Evolutionary conservation across 768 basidiomycete species (phyloP).

Genomic region (Russula foetens): DNA sequence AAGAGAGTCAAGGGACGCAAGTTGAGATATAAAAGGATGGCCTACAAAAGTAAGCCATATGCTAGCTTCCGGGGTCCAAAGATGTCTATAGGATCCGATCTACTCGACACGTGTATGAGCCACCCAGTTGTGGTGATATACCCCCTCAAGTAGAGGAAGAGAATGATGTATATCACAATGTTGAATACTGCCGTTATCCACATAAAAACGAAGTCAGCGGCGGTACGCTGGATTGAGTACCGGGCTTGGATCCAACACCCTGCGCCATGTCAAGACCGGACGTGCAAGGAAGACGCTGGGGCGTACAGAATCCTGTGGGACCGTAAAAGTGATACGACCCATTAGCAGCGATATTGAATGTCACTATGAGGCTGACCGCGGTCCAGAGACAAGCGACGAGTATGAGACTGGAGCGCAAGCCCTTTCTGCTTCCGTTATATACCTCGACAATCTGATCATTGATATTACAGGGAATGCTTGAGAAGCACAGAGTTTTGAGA

Average conservation of each 20-base stretch:
- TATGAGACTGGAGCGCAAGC: neutral
- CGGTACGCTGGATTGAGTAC: neutral
- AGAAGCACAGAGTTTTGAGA: neutral
- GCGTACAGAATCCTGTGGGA: neutral
- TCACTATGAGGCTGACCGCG: neutral
- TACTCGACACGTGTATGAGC: neutral
- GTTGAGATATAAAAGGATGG: neutral
- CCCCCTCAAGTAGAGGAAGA: neutral
- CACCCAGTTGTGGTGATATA: neutral
- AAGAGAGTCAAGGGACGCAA: neutral
- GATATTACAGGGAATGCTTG: no score
- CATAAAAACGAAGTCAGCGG: neutral
- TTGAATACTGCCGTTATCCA: neutral
- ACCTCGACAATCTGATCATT: neutral
- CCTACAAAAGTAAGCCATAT: neutral
- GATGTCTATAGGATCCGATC: no score
- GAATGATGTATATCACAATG: neutral
- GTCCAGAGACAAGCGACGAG: neutral
- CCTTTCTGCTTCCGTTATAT: neutral
- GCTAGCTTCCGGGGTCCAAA: neutral
- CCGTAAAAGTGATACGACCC: neutral
- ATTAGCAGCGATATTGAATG: neutral
- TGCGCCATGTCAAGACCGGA: neutral
- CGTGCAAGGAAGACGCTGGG: no score
- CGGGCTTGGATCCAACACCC: neutral